Conservation (phyloP, 2,329 filamentous ascomycete species). For the Rhinocladiella mackenziei region DNA sequence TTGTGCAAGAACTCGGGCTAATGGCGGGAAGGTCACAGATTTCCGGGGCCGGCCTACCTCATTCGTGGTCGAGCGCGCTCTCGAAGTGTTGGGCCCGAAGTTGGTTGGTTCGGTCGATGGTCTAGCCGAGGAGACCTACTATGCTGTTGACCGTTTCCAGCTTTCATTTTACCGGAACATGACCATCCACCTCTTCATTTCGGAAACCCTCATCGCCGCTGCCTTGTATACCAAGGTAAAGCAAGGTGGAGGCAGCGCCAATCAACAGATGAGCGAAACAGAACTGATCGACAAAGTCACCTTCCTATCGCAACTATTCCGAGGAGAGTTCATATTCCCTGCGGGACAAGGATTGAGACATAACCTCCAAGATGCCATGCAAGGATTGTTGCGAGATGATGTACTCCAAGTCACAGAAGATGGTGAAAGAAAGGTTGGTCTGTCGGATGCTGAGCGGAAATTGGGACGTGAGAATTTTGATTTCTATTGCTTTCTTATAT, state of each 20-base stretch:
- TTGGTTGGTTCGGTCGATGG: slow-evolving; percentile 76
- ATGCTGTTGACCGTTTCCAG: slow-evolving; percentile 92
- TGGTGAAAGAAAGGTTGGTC: slow-evolving; percentile 62
- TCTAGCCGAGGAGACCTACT: slow-evolving; percentile 86
- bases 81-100: slow-evolving; percentile 86
- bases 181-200: slow-evolving; percentile 97
- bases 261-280: slow-evolving; percentile 72
- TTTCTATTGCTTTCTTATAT: slow-evolving; percentile 97
- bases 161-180: slow-evolving; percentile 98
- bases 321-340: slow-evolving; percentile 94
- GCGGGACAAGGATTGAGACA: slow-evolving; percentile 69
- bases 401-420: slow-evolving; percentile 65
- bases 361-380: slow-evolving; percentile 77
- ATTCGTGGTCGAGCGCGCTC: slow-evolving; percentile 78
- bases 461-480: slow-evolving; percentile 91
- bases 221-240: slow-evolving; percentile 91
- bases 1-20: slow-evolving; percentile 71
- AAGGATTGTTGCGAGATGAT: slow-evolving; percentile 70
- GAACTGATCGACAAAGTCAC: slow-evolving; percentile 74
- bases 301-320: slow-evolving; percentile 86
- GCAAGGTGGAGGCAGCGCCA: slow-evolving; percentile 75
- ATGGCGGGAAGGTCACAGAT: slow-evolving; percentile 89
- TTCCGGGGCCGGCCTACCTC: slow-evolving; percentile 77
- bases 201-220: slow-evolving; percentile 82
- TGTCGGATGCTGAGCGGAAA: slow-evolving; percentile 70